phyloP scores from a whole-genome alignment of 441 rosid species.

The Populus tomentosa region DNA sequence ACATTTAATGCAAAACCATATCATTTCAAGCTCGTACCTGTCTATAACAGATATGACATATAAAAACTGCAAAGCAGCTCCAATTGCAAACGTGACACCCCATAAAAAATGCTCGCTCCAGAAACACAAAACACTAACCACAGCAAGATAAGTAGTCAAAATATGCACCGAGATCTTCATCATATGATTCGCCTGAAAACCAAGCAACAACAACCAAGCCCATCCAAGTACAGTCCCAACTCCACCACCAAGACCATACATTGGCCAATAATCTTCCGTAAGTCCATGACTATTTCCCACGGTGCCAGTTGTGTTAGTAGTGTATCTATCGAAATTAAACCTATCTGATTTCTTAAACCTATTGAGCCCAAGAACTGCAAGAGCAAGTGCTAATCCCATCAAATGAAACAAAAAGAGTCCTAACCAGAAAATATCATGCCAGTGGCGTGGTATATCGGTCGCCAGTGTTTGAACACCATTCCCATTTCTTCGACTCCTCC shows the following conservation, averaged over 20 bases:
- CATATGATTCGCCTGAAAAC: no score
- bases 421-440: conserved; percentile 95
- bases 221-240: no score
- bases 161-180: no score
- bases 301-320: conserved; percentile 18
- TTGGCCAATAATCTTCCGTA: conserved; percentile 95
- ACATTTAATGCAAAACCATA: neutral
- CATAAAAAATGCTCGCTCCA: no score
- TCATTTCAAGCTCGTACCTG: conserved; percentile 44
- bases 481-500: conserved; percentile 55
- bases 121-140: no score
- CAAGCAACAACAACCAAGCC: no score
- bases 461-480: conserved; percentile 42
- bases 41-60: conserved; percentile 89
- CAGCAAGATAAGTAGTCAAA: no score
- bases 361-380: conserved; percentile 65
- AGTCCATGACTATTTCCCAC: conserved; percentile 40
- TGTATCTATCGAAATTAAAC: conserved; percentile 62
- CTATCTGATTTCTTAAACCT: conserved; percentile 70
- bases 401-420: conserved; percentile 68
- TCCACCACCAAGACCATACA: no score
- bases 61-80: no score
- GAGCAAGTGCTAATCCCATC: conserved; percentile 54
- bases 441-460: conserved; percentile 52
- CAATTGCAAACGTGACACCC: no score